phyloP scores from a whole-genome alignment of 2,329 filamentous ascomycete genomes.

The Neopestalotiopsis sp. region DNA sequence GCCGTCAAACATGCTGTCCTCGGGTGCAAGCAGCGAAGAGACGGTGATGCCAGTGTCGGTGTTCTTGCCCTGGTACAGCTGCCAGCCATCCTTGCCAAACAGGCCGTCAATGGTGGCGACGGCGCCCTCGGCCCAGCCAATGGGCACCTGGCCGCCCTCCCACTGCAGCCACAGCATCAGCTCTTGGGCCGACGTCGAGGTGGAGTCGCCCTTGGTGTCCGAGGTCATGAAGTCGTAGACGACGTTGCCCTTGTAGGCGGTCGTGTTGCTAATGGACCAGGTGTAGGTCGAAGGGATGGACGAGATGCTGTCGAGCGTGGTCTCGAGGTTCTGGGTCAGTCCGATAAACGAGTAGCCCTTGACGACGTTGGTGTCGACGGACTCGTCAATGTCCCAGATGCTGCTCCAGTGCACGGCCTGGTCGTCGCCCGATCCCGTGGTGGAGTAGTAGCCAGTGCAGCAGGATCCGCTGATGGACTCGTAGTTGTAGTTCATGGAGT shows the following conservation, averaged over 20 bases:
- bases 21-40: slow-evolving; percentile 38
- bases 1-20: slow-evolving; percentile 42
- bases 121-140: slow-evolving; percentile 41
- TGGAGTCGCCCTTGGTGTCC: slow-evolving; percentile 46
- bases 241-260: slow-evolving; percentile 40
- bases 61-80: slow-evolving; percentile 47
- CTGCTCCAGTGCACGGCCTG: slow-evolving; percentile 42
- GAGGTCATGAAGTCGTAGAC: slow-evolving; percentile 40
- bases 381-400: slow-evolving; percentile 42
- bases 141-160: slow-evolving; percentile 48
- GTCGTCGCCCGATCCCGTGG: slow-evolving; percentile 37
- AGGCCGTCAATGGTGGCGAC: slow-evolving; percentile 40
- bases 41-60: slow-evolving; percentile 48
- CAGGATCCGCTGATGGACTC: slow-evolving; percentile 41
- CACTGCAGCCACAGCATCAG: slow-evolving; percentile 51
- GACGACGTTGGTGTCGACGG: slow-evolving; percentile 39
- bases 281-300: slow-evolving; percentile 45
- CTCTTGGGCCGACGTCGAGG: slow-evolving; percentile 42
- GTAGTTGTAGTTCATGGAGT: slow-evolving; percentile 50
- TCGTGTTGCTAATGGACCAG: slow-evolving; percentile 45
- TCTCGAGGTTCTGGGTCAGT: slow-evolving; percentile 46
- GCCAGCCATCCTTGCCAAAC: slow-evolving; percentile 43
- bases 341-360: slow-evolving; percentile 51
- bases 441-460: slow-evolving; percentile 43
- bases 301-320: slow-evolving; percentile 40